Conservation (phyloP, 352 stramenopile species). For the Phytophthora constricta region DNA sequence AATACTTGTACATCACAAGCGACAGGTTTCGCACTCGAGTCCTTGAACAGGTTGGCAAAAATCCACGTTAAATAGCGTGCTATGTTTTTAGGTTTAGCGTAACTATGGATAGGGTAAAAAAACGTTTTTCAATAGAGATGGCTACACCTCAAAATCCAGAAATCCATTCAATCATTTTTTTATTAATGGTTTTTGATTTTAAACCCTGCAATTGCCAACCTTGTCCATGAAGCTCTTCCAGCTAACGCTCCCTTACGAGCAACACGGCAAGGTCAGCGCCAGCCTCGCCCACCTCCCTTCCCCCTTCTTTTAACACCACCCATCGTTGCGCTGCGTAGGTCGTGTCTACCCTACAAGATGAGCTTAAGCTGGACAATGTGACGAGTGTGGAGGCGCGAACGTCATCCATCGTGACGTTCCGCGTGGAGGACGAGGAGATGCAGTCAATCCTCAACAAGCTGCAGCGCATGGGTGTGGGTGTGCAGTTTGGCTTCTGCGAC, state of each 20-base stretch:
- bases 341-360: slow-evolving; percentile 81
- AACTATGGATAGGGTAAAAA: too few species aligned
- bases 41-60: too few species aligned
- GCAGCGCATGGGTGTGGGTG: slow-evolving; percentile 80
- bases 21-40: too few species aligned
- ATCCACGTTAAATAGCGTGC: too few species aligned
- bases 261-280: slow-evolving; percentile 66
- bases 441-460: slow-evolving; percentile 84
- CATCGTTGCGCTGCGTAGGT: slow-evolving; percentile 39
- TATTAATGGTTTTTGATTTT: too few species aligned
- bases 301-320: not conserved
- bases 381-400: slow-evolving; percentile 86
- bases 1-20: not conserved
- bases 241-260: slow-evolving; percentile 85
- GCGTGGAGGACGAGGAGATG: slow-evolving; percentile 87
- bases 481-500: slow-evolving; percentile 89
- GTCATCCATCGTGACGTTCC: slow-evolving; percentile 88
- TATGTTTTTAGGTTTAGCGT: too few species aligned
- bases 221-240: slow-evolving; percentile 92
- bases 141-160: too few species aligned
- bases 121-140: too few species aligned
- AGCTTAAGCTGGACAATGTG: slow-evolving; percentile 84
- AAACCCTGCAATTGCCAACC: too few species aligned
- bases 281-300: too few species aligned
- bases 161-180: too few species aligned